Evolutionary conservation across 1,139 yeast species (phyloP), one percentile per base, ranked within the genome.

Genomic region (Kodamaea sp.): DNA sequence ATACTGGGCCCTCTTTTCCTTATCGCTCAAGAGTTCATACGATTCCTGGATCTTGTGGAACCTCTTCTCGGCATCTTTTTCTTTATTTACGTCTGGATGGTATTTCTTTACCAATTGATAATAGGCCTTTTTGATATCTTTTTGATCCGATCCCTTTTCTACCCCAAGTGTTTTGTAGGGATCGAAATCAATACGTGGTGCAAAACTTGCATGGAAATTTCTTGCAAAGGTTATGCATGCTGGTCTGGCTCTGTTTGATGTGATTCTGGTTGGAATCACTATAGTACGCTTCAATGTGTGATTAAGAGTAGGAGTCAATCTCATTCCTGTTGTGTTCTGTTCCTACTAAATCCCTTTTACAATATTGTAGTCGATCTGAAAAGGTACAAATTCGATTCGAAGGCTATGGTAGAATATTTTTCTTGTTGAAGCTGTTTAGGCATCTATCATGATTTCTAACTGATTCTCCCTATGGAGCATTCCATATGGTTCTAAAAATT

Each of bases 31-130:
- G 31, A 92, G 78, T 61, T 92, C 99, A 55, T 94, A 92, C 5
- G 97, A 94, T 45, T 87, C 94, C 58, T 92, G 97, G 47, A 92
- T 78, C 53, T 87, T 89, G 55, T 92, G 97, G 63, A 92, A 92
- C 58, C 79, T 80, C 53, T 80, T 78, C 50, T 90, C 96, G 0
- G 97, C 95, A 20, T 78, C 94, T 24, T 79, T 76, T 47, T 86
- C 96, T 61, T 92, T 92, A 62, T 92, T 92, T 34, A 92, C 87
- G 66, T 92, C 99, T 1, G 99, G 99, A 61, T 92, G 99, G 61
- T 71, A 87, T 59, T 92, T 80, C 60, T 94, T 94, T 15, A 97
- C 98, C 44, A 92, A 69, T 53, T 88, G 85, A 57, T 89, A 89
- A 65, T 92, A 92, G 5, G 96, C 95, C 63, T 88, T 89, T 61